Base-by-base conservation (phyloP, 2,329 filamentous ascomycete genomes). In the Botrytis byssoidea region DNA sequence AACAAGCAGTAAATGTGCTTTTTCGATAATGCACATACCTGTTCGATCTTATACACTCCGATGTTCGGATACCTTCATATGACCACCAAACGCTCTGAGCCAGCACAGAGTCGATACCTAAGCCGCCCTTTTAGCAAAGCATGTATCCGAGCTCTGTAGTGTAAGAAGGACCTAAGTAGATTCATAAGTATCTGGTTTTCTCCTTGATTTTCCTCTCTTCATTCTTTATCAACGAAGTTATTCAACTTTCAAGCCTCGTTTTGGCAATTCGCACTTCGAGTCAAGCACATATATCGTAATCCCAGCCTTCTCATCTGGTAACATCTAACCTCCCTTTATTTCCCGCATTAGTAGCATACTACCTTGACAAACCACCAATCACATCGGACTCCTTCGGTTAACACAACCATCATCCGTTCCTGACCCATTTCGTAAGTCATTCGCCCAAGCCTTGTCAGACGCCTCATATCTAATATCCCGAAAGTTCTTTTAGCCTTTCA, bases 371-470 rank as follows among this genome's bases (percentile, higher is more conserved):
- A 69, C 66, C 74, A 72, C 70, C 74, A 72, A n/a, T 55, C 69
- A 73, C 76, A 74, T 60, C 73, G 75, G 75, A 74, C 76, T 64
- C 76, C 76, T 29, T 67, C 75, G 74, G 60, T 78, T 59, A 63
- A 76, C 29, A 74, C 71, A 61, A 73, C 78, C 44, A 37, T 76
- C 59, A 70, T 77, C 48, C 59, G 65, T 40, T 72, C 72, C 37
- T 72, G 71, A 14, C 73, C 72, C 18, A 22, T 48, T 37, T 76
- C 67, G 75, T 76, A 75, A 74, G 74, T 73, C 35, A 44, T 32
- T 37, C 37, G 37, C 4, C 57, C 29, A 48, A 32, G 22, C 67
- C 44, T 73, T 70, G 40, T 40, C 37, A 64, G 64, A 60, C 67
- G 42, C 69, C 35, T 57, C 42, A 32, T 67, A n/a, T 66, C 70